Evolutionary conservation across 2,329 filamentous ascomycete genomes (phyloP), one percentile per base, ranked within the genome.

Genomic region (Trichoderma arundinaceum): DNA sequence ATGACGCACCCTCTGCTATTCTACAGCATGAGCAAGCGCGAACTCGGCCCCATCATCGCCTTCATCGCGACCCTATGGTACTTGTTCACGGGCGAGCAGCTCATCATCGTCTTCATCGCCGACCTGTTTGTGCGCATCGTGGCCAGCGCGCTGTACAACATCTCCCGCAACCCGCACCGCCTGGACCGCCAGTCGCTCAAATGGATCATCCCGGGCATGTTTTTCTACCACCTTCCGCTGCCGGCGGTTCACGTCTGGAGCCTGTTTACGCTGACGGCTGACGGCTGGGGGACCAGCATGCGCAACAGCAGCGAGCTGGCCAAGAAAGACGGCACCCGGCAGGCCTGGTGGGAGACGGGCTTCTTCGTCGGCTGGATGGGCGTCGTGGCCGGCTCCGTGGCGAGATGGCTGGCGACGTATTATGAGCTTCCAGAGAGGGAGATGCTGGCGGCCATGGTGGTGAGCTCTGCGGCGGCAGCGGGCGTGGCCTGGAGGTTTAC

Each of bases 271-370:
- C 54, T 72, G 28, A 72, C 71, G 13, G 68, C 71, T 1, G 71
- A 71, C 49, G 71, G 71, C 13, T 72, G 71, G 71, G 71, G 71
- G 28, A 72, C 71, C 4, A 71, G 65, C 39, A 72, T 72, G 71
- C 65, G 71, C 13, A 67, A 71, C 4, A 70, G 66, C 51, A 67
- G 65, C 4, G 71, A 71, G 28, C 32, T 49, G 22, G 65, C 64
- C 1, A 66, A 69, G 35, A 65, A 68, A 52, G 68, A 71, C 28
- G 68, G 69, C 28, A 39, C 57, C 38, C 41, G 69, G 2, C 67
- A 71, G 56, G 68, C 70, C 2, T 72, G 69, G 70, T 71, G 68
- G 59, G 71, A 72, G 38, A 68, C 66, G 13, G 71, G 71, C 15
- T 72, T 72, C 54, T 71, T 72, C 13, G 68, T 72, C 7, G 60